Evolutionary conservation across 2,329 filamentous ascomycete species (phyloP).

Genomic region (Aspergillus bombycis): DNA sequence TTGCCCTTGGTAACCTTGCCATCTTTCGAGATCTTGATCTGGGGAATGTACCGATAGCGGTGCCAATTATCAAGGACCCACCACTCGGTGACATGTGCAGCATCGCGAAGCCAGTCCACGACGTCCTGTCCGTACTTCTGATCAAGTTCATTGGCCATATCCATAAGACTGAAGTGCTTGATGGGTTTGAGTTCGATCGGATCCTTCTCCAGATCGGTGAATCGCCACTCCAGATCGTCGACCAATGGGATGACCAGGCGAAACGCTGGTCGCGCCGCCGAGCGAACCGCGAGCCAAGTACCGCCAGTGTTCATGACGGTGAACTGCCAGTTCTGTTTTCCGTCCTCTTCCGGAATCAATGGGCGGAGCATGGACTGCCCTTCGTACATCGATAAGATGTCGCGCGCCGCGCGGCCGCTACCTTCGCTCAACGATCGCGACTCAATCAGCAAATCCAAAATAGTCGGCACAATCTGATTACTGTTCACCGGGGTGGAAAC

Average conservation of each 20-base stretch:
- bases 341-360: slow-evolving; percentile 24
- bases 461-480: slow-evolving; percentile 37
- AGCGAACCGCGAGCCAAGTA: slow-evolving; percentile 35
- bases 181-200: slow-evolving; percentile 29
- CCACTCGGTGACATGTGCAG: slow-evolving; percentile 32
- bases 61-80: slow-evolving; percentile 37
- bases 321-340: slow-evolving; percentile 36
- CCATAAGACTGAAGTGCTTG: slow-evolving; percentile 27
- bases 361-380: slow-evolving; percentile 38
- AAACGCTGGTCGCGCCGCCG: slow-evolving; percentile 30
- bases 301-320: slow-evolving; percentile 41
- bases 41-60: slow-evolving; percentile 24
- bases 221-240: slow-evolving; percentile 38
- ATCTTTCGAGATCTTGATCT: slow-evolving; percentile 1
- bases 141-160: slow-evolving; percentile 24
- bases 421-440: slow-evolving; percentile 31
- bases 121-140: slow-evolving; percentile 22
- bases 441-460: slow-evolving; percentile 36
- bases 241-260: slow-evolving; percentile 36
- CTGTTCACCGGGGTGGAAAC: slow-evolving; percentile 31
- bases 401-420: slow-evolving; percentile 24
- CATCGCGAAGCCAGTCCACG: slow-evolving; percentile 26
- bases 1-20: background rate
- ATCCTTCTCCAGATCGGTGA: slow-evolving; percentile 31
- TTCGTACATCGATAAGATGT: slow-evolving; percentile 35